Conservation (phyloP, 2,329 filamentous ascomycete species). For the Aureobasidium sp. region DNA sequence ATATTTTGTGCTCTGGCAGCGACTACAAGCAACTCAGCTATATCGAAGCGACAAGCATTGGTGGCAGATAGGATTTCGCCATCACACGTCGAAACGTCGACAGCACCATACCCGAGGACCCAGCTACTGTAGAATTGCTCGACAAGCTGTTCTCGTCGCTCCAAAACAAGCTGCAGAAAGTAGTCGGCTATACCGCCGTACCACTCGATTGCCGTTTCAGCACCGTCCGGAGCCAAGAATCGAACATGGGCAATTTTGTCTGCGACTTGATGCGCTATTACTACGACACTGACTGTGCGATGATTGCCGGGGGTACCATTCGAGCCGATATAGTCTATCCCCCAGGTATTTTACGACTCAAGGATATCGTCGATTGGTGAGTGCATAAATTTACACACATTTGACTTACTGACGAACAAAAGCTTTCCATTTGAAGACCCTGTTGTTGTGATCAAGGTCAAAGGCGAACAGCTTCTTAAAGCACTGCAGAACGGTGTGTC, state of each 20-base stretch:
- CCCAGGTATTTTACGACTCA: constrained; percentile 67
- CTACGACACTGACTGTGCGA: constrained; percentile 70
- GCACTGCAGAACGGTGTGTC: constrained; percentile 80
- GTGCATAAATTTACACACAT: neutral
- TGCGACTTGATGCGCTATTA: constrained; percentile 85
- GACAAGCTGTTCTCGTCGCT: constrained; percentile 64
- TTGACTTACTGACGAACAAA: constrained; percentile 22
- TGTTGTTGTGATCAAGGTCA: constrained; percentile 67
- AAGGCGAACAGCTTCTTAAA: constrained; percentile 65
- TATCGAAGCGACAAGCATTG: constrained; percentile 54
- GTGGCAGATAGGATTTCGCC: constrained; percentile 68
- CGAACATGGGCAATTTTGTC: constrained; percentile 84
- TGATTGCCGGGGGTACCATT: constrained; percentile 82
- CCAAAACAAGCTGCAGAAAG: constrained; percentile 70
- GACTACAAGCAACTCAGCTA: constrained; percentile 93
- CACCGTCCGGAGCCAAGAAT: constrained; percentile 69
- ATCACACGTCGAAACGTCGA: constrained; percentile 70
- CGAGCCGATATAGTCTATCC: constrained; percentile 84
- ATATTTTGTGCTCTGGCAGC: constrained; percentile 78
- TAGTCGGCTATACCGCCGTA: constrained; percentile 73
- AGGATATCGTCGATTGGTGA: constrained; percentile 71
- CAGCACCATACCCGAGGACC: constrained; percentile 59
- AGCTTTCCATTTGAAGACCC: constrained; percentile 86
- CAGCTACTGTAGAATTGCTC: constrained; percentile 55
- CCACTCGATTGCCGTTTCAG: constrained; percentile 82